Percentiles rank a stretch among this genome's conserved stretches.
These are phyloP conservation scores for Linnemannia schmuckeri DNA, from an alignment of 192 early-diverging fungal species.

Conservation along the genomic window DNA sequence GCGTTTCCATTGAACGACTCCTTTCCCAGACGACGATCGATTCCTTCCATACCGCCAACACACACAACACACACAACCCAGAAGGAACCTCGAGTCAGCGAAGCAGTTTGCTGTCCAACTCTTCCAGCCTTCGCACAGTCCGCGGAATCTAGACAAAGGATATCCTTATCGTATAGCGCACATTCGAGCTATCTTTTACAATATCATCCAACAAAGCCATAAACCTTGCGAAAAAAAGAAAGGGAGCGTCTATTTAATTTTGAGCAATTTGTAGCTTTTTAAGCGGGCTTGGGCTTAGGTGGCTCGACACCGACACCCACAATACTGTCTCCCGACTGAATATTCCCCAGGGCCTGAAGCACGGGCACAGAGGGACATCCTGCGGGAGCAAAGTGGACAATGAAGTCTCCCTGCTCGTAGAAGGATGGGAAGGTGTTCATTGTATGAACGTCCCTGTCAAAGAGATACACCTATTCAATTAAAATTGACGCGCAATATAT, in stretches of 20 bases:
- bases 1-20: slow-evolving; percentile 1
- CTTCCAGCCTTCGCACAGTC: background rate
- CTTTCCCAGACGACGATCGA: slow-evolving; percentile 15
- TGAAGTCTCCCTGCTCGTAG: slow-evolving; percentile 64
- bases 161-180: background rate
- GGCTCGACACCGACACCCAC: slow-evolving; percentile 27
- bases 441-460: slow-evolving; percentile 65
- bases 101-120: background rate
- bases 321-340: slow-evolving; percentile 38
- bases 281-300: background rate
- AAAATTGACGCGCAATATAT: background rate
- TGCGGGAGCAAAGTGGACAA: slow-evolving; percentile 71
- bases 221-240: background rate
- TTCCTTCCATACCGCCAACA: slow-evolving; percentile 19
- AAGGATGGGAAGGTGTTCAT: slow-evolving; percentile 69
- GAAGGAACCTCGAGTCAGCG: background rate
- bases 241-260: background rate
- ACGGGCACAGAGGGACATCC: slow-evolving; percentile 65
- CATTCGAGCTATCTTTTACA: too few relatives aligned
- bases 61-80: background rate
- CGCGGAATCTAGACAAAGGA: background rate
- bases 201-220: too few relatives aligned
- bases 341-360: slow-evolving; percentile 52
- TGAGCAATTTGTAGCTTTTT: background rate
- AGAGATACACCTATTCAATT: slow-evolving; percentile 44